Evolutionary conservation across 2,329 filamentous ascomycete species (phyloP), one percentile per base, ranked within the genome.

Genomic region (Pseudogymnoascus sp.): DNA sequence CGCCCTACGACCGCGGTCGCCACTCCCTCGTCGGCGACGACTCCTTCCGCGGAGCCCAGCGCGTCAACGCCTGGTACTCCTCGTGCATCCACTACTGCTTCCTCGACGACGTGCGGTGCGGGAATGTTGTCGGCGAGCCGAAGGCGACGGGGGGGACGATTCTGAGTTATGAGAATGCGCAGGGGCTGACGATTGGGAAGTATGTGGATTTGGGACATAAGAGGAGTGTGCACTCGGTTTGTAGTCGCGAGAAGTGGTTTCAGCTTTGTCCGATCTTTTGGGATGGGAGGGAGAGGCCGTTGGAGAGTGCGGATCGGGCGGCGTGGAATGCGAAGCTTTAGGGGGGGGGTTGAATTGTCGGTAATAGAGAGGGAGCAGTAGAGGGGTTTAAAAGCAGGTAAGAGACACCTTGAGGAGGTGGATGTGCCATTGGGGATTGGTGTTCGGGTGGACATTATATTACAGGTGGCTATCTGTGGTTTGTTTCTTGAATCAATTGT

Each of bases 101-200:
- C 73, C 77, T 86, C 36, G 84, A 86, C 68, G 83, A 86, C 67
- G 79, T 81, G 63, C 80, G 84, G 63, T 86, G 84, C 2, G 77
- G 73, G 71, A 75, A 76, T 66, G 80, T 85, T 7, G 81, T 86
- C 6, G 87, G 87, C 66, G 90, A 93, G 77, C 89, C 90, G 36
- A 88, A 88, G 72, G 85, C 83, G 64, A 88, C 85, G 4, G 89
- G 88, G 69, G 81, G 79, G 29, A 88, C 85, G 0, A 86, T 92
- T 12, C 78, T 92, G 64, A 68, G 67, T 8, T 74, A 73, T 61
- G 73, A 75, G 63, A 71, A 70, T 40, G 64, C 68, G 0, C 71
- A 74, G 34, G 73, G 73, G 1, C 66, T 75, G 4, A 66, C 64
- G 21, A 70, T 74, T 62, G 71, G 67, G 26, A 75, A 75, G 63